phyloP scores from a whole-genome alignment of 2,329 filamentous ascomycete species.

The Leptoxyphium fumago region DNA sequence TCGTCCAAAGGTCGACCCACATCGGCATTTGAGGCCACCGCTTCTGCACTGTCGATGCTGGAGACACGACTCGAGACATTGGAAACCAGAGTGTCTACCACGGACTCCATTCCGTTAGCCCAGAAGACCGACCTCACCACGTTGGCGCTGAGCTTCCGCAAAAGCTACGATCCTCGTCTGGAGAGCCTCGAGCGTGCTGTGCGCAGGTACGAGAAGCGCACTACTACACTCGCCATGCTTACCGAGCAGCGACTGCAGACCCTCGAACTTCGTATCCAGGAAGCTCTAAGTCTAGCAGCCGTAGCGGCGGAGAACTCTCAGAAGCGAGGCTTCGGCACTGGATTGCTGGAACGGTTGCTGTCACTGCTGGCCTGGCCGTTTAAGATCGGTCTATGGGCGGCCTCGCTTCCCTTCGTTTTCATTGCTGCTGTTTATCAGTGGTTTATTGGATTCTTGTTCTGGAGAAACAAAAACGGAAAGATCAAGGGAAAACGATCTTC shows the following conservation, averaged over 20 bases:
- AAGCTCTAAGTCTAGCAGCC: slow-evolving; percentile 67
- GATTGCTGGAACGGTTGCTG: slow-evolving; percentile 7
- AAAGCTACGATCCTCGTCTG: slow-evolving; percentile 63
- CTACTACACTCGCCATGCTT: slow-evolving; percentile 57
- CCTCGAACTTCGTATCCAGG: slow-evolving; percentile 56
- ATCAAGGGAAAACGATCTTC: too few relatives aligned
- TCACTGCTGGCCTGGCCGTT: neutral
- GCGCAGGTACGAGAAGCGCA: slow-evolving; percentile 80
- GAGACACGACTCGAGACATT: slow-evolving; percentile 15
- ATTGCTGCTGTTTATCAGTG: slow-evolving; percentile 4
- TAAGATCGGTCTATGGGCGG: neutral
- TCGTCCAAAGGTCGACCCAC: slow-evolving; percentile 1
- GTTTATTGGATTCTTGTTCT: neutral
- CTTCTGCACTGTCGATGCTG: slow-evolving; percentile 4
- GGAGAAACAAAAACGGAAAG: neutral
- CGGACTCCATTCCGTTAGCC: slow-evolving; percentile 3
- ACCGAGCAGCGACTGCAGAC: slow-evolving; percentile 60
- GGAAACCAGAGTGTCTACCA: slow-evolving; percentile 15
- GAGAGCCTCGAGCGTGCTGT: slow-evolving; percentile 82
- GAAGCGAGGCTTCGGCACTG: slow-evolving; percentile 10
- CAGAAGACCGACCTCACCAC: slow-evolving; percentile 19
- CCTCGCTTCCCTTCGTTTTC: slow-evolving; percentile 9
- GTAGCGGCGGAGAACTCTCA: slow-evolving; percentile 43
- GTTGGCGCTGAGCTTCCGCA: slow-evolving; percentile 38
- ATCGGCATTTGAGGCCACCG: slow-evolving; percentile 13